Evolutionary conservation across 2,329 filamentous ascomycete species (phyloP).

Genomic region (Byssochlamys sp.): DNA sequence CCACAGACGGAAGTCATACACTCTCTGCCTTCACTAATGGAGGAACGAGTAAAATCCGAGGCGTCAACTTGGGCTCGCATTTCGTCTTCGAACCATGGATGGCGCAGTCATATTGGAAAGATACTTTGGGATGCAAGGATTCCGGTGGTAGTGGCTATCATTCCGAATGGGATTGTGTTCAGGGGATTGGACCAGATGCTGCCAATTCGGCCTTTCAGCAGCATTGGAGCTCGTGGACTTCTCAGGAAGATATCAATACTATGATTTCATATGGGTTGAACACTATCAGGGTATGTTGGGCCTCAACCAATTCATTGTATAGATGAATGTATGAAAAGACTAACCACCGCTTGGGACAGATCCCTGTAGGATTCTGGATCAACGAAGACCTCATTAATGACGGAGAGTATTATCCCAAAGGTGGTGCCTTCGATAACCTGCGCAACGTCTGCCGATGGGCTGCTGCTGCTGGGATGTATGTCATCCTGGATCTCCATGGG

Average conservation of each 20-base stretch:
- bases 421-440: constrained; percentile 30
- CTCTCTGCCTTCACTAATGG: not conserved
- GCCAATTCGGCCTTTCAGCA: constrained; percentile 37
- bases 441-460: constrained; percentile 36
- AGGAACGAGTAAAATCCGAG: constrained; percentile 32
- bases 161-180: constrained; percentile 44
- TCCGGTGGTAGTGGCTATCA: constrained; percentile 10
- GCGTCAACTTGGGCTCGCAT: constrained; percentile 42
- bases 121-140: constrained; percentile 33
- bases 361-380: not conserved
- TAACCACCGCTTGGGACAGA: not conserved
- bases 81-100: constrained; percentile 45
- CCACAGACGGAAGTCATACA: not conserved
- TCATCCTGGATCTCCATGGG: constrained; percentile 43
- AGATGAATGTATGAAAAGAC: not conserved
- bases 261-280: constrained; percentile 41
- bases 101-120: constrained; percentile 31
- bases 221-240: constrained; percentile 41
- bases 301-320: constrained; percentile 10
- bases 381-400: not conserved
- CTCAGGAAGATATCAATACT: constrained; percentile 34
- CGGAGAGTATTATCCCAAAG: not conserved
- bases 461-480: constrained; percentile 36
- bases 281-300: constrained; percentile 40
- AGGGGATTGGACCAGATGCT: constrained; percentile 32